Percentiles rank a stretch among this genome's conserved stretches.
Evolutionary conservation across 148 eudicot species (phyloP).

Genomic region (Pouteria glomerata): DNA sequence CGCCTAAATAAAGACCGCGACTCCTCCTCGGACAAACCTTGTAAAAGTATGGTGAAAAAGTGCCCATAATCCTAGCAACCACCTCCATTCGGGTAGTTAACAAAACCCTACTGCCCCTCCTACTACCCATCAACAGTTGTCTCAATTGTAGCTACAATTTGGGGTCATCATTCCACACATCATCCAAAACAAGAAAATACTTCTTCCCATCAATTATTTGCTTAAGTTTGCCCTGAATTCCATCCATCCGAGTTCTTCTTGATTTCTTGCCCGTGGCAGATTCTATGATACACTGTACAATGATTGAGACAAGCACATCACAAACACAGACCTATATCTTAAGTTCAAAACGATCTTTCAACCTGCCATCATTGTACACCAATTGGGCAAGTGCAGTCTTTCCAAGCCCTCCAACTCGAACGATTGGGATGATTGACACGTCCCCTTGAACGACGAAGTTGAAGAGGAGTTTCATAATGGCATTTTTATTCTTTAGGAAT

Average conservation of each 20-base stretch:
- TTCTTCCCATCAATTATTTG: not conserved
- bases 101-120: conserved; percentile 9
- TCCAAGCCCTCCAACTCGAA: no score
- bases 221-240: not conserved
- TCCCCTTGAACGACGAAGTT: no score
- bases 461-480: not conserved
- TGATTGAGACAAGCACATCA: not conserved
- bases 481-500: not conserved
- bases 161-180: not conserved
- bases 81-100: not conserved
- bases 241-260: not conserved
- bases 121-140: not conserved
- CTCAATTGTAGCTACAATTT: not conserved
- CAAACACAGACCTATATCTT: conserved; percentile 15
- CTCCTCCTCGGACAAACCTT: not conserved
- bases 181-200: conserved; percentile 14
- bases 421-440: no score
- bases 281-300: not conserved
- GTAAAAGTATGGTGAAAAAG: not conserved
- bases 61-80: not conserved
- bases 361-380: not conserved
- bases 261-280: not conserved
- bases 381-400: not conserved
- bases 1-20: conserved; percentile 9
- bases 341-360: not conserved